Evolutionary conservation across 169 alveolate genomes (phyloP).

Genomic region (Neospora caninum): DNA sequence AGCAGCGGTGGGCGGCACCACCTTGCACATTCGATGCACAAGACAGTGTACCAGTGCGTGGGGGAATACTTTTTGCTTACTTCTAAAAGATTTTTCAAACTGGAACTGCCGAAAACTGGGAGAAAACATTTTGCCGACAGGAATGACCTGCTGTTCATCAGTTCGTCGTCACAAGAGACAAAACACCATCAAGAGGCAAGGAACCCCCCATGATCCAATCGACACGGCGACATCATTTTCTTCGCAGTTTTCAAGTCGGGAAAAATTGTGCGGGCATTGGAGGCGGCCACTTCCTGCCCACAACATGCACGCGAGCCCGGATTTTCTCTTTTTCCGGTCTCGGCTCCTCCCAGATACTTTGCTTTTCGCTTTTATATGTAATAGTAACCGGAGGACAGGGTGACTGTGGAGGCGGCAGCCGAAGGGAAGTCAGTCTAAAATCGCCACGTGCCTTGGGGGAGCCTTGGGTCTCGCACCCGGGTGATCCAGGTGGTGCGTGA

Average conservation of each 20-base stretch:
- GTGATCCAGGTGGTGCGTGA: not conserved
- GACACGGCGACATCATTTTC: too few species aligned
- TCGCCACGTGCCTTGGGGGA: not conserved
- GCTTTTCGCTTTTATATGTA: constrained; percentile 26
- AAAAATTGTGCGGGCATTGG: not conserved
- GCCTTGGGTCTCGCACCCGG: not conserved
- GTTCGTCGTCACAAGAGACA: too few species aligned
- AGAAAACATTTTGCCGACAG: too few species aligned
- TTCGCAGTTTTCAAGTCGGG: not conserved
- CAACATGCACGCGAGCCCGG: constrained; percentile 7
- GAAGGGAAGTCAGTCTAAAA: not conserved
- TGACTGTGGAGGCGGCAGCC: not conserved
- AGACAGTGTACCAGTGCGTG: too few species aligned
- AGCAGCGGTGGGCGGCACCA: too few species aligned
- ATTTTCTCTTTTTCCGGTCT: constrained; percentile 4
- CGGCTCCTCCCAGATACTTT: constrained; percentile 28
- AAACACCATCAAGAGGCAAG: too few species aligned
- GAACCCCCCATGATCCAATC: too few species aligned
- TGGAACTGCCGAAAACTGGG: too few species aligned
- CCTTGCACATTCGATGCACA: too few species aligned
- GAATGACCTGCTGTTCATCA: too few species aligned
- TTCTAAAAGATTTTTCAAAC: too few species aligned
- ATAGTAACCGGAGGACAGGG: constrained; percentile 14
- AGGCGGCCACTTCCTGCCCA: constrained; percentile 17
- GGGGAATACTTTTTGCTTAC: too few species aligned